These are phyloP conservation scores for Rhododendron williamsianum DNA, from an alignment of 148 eudicot species.

Conservation along the genomic window DNA sequence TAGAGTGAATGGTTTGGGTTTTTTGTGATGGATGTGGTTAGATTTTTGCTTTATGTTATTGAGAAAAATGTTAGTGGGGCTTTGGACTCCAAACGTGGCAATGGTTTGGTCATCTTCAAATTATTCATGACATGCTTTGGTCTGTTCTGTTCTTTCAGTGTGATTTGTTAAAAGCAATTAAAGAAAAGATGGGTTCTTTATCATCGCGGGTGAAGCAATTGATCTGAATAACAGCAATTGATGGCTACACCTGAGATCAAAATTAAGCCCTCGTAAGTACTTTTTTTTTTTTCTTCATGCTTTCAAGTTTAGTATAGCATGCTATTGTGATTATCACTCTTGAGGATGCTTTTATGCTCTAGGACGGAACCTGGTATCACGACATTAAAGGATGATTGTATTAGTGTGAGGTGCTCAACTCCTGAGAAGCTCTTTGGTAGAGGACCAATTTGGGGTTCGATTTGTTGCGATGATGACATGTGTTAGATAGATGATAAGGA, in stretches of 20 bases:
- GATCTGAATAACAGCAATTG: neutral
- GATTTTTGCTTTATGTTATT: too few species aligned
- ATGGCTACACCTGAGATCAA: slow-evolving; percentile 23
- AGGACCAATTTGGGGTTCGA: slow-evolving; percentile 38
- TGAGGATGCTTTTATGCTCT: slow-evolving; percentile 19
- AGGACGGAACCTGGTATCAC: slow-evolving; percentile 30
- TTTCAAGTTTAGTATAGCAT: neutral
- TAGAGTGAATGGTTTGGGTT: too few species aligned
- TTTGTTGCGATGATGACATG: slow-evolving; percentile 62
- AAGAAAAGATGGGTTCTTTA: too few species aligned
- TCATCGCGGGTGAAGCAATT: too few species aligned
- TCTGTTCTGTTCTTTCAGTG: too few species aligned
- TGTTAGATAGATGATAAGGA: slow-evolving; percentile 63
- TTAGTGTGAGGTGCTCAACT: slow-evolving; percentile 51
- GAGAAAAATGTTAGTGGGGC: too few species aligned
- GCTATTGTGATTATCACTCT: slow-evolving; percentile 5
- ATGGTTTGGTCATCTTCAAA: too few species aligned
- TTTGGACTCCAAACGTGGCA: too few species aligned
- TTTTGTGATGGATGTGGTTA: too few species aligned
- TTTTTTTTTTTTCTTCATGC: neutral
- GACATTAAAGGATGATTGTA: slow-evolving; percentile 32
- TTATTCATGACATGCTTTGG: too few species aligned
- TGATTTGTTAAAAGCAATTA: too few species aligned
- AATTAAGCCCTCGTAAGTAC: slow-evolving; percentile 36
- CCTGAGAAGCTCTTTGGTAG: slow-evolving; percentile 43